phyloP scores from a whole-genome alignment of 75 land plant species.

The Pinus taeda region DNA sequence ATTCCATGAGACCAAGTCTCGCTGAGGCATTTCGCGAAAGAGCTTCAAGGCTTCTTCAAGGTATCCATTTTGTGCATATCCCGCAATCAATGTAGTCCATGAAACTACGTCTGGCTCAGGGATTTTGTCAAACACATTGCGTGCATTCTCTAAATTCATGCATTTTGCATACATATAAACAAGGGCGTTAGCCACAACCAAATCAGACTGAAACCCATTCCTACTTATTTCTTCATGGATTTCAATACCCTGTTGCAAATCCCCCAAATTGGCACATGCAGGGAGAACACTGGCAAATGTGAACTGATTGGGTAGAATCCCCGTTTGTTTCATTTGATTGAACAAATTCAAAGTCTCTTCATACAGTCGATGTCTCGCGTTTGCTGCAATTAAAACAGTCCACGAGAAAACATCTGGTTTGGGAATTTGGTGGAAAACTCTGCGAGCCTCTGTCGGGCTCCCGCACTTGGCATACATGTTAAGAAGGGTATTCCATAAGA shows the following conservation, averaged over 20 bases:
- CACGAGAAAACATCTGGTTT: slow-evolving; percentile 16
- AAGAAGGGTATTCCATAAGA: slow-evolving; percentile 42
- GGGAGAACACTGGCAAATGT: slow-evolving; percentile 36
- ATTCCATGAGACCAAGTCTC: too few relatives aligned
- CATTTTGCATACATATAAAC: slow-evolving; percentile 51
- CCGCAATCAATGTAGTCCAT: slow-evolving; percentile 49
- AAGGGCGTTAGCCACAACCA: slow-evolving; percentile 35
- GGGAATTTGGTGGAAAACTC: slow-evolving; percentile 26
- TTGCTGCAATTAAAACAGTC: slow-evolving; percentile 46
- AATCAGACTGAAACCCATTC: slow-evolving; percentile 11
- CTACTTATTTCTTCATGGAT: slow-evolving; percentile 27
- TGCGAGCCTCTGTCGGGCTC: slow-evolving; percentile 21
- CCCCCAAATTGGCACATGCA: slow-evolving; percentile 21
- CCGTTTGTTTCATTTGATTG: slow-evolving; percentile 32
- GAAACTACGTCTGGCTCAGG: slow-evolving; percentile 30
- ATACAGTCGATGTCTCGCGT: slow-evolving; percentile 16
- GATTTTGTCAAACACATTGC: slow-evolving; percentile 23
- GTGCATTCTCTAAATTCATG: slow-evolving; percentile 23
- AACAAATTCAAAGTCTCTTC: slow-evolving; percentile 32
- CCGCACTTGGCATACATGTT: slow-evolving; percentile 35
- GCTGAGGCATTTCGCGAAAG: slow-evolving; percentile 21
- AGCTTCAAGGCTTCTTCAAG: slow-evolving; percentile 22
- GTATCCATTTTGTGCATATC: slow-evolving; percentile 44
- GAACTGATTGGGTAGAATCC: slow-evolving; percentile 29
- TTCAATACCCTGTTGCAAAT: slow-evolving; percentile 26